Base-by-base conservation (phyloP, 1,284 basidiomycete species). In the Sphagnurus paluster region DNA sequence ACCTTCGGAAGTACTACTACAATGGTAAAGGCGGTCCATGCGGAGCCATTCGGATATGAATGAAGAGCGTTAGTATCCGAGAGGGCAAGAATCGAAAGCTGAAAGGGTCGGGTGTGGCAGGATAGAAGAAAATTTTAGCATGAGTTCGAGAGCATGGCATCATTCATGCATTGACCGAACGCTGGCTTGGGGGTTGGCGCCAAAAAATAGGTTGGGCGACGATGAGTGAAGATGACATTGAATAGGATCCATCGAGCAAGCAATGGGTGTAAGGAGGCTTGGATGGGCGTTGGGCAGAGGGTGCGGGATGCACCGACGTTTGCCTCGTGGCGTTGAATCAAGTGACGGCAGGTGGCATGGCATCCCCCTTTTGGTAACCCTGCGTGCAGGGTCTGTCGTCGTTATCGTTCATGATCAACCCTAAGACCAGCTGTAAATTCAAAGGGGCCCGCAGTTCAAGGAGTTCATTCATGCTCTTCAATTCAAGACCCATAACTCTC, bases 391-490 rank as follows among this genome's bases (percentile, higher is more conserved):
- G 49, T 50, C 42, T 45, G 42, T 46, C 30, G 54, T 53, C 30
- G 54, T 53, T 53, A 55, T 55, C 47, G 46, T 42, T 39, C 26
- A 46, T 54, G 50, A 56, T 56, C 48, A 56, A 54, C 50, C 55
- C 55, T 52, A 46, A 35, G 39, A 53, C 53, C 43, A 50, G 42
- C 35, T 49, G 25, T 43, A 40, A 34, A 45, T 28, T 39, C 49
- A 29, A 28, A 42, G 21, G 45, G 19, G 21, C 41, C 32, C 35
- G 29, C 11, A 36, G 38, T 54, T 49, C 44, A 25, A 10, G 17
- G 46, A 32, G 20, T 23, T 14, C 17, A 38, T 55, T 54, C 39
- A 46, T 46, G 43, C 40, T 49, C 49, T 42, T 44, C 44, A 39
- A 25, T 17, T 42, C 47, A 46, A 49, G 33, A 44, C 43, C 33